Evolutionary conservation across 352 stramenopile genomes (phyloP).

Genomic region (Ophiocytium majus): DNA sequence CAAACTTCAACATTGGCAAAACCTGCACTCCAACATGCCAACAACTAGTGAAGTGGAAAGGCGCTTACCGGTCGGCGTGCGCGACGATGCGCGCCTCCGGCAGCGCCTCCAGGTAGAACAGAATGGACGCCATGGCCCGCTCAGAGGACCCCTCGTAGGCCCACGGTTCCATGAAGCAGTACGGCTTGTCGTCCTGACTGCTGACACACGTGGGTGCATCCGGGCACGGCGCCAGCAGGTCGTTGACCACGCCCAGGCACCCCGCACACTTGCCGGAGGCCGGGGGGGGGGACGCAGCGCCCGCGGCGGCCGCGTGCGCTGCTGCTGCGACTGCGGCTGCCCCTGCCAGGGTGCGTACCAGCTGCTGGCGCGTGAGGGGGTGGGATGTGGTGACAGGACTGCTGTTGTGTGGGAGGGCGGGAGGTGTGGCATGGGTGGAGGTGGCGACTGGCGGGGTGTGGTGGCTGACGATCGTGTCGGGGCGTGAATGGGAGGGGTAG

Average conservation of each 20-base stretch:
- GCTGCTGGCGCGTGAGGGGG: no score
- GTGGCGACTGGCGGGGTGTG: no score
- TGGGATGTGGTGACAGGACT: no score
- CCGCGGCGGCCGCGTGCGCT: neutral
- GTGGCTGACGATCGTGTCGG: no score
- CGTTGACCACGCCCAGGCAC: conserved; percentile 6
- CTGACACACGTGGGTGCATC: conserved; percentile 45
- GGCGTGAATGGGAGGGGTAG: no score
- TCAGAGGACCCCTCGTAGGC: conserved; percentile 51
- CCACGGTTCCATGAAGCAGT: conserved; percentile 57
- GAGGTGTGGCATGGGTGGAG: no score
- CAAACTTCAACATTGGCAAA: no score
- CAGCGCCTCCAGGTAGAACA: conserved; percentile 37
- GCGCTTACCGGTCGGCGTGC: conserved; percentile 5
- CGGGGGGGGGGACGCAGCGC: neutral
- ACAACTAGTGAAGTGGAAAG: no score
- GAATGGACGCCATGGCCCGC: conserved; percentile 39
- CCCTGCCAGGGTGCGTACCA: no score
- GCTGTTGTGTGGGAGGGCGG: no score
- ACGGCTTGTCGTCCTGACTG: conserved; percentile 56
- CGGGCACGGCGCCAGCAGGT: conserved; percentile 5
- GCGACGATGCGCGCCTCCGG: conserved; percentile 10
- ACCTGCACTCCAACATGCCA: no score
- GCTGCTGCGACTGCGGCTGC: neutral
- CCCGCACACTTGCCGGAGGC: neutral